Percentiles rank a stretch among this genome's conserved stretches.
phyloP scores from a whole-genome alignment of 352 stramenopile species.

The Pythium scleroteichum region DNA sequence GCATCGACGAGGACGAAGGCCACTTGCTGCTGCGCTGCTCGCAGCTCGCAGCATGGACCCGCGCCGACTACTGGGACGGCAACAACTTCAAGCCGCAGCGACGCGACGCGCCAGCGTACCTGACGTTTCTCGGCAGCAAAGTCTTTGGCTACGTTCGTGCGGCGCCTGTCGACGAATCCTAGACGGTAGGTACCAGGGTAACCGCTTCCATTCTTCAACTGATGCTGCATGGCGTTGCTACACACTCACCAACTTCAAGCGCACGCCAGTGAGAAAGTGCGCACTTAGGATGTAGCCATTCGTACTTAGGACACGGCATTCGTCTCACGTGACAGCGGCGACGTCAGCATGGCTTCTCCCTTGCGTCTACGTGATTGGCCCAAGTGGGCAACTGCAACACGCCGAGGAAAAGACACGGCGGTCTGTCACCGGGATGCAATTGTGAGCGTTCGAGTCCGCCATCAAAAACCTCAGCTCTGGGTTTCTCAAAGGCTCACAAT shows the following conservation, averaged over 20 bases:
- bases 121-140: conserved; percentile 87
- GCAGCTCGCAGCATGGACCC: conserved; percentile 61
- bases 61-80: conserved; percentile 75
- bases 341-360: conserved; percentile 25
- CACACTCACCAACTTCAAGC: conserved; percentile 7
- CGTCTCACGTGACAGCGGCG: conserved; percentile 25
- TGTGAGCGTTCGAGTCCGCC: too few species aligned
- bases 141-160: conserved; percentile 63
- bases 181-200: too few species aligned
- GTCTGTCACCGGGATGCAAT: too few species aligned
- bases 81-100: conserved; percentile 67
- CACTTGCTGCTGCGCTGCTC: conserved; percentile 72
- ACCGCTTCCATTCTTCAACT: too few species aligned
- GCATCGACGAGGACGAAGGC: conserved; percentile 60
- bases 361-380: conserved; percentile 26
- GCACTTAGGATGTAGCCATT: conserved; percentile 26
- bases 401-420: conserved; percentile 38
- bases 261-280: background rate
- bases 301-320: conserved; percentile 22
- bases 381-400: conserved; percentile 37
- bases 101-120: conserved; percentile 38
- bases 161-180: background rate
- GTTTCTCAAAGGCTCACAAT: background rate
- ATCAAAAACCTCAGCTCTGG: background rate
- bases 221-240: too few species aligned